Base-by-base conservation (phyloP, 192 early-diverging fungal genomes). In the Allomyces javanicus region DNA sequence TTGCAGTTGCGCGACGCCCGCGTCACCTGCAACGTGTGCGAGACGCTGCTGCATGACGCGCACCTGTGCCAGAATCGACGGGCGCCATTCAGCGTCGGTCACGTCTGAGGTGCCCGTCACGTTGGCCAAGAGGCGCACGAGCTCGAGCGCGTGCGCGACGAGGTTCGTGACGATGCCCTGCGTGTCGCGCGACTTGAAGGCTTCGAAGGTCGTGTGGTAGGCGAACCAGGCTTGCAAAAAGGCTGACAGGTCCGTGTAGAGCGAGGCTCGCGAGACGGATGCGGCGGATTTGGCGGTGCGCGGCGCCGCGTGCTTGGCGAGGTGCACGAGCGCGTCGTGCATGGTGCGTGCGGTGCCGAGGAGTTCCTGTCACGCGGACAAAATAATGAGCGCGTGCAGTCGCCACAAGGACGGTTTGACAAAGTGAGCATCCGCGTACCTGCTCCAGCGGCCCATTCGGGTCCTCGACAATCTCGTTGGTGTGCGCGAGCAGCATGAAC, bases 181-280 rank as follows among this genome's bases (percentile, higher is more conserved):
- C 7, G 80, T 78, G 70, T 91, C 89, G 64, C 72, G 72, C 7
- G 73, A 66, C 67, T 89, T 89, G 88, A 88, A 91, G 3, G 75
- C 77, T 61, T 87, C 75, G 65, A 91, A 91, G 11, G 80, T 71
- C 40, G 64, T 67, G 71, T 81, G 85, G 70, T 80, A 91, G 14
- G 70, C 72, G 58, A 69, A 72, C 80, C 79, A 91, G 9, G 74
- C 66, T 2, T 73, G 64, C 55, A 81, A 73, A 68, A 91, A 85
- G 17, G 50, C 12, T 12, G 50, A 58, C 2, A 58, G 2, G 3
- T 14, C 50, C 7, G 50, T 58, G 50, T 58, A n/a, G 50, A 21
- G 21, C 50, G 50, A 21, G 50, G 50, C 17, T 4, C 17, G 21
- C 17, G 33, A 40, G 33, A 40, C 33, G 33, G 33, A 7, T 0